phyloP scores from a whole-genome alignment of 1,139 yeast genomes.

The Debaryomyces udenii region DNA sequence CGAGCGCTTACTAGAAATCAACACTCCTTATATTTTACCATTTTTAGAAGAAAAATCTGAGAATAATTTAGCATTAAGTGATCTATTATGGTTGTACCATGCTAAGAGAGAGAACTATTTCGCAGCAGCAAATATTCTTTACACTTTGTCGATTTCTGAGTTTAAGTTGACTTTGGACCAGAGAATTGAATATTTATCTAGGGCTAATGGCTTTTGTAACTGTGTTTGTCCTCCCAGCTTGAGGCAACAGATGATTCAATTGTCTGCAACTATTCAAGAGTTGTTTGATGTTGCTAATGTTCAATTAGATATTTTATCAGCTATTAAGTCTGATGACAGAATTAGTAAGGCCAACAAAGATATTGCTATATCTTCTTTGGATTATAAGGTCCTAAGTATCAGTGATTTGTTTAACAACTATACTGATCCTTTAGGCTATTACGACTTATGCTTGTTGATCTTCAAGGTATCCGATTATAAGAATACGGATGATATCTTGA shows the following conservation, averaged over 20 bases:
- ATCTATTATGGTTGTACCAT: conserved; percentile 85
- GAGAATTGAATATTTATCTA: conserved; percentile 83
- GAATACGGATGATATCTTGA: conserved; percentile 69
- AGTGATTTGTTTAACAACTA: conserved; percentile 83
- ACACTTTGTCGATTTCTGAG: conserved; percentile 71
- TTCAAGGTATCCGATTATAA: conserved; percentile 84
- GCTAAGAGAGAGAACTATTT: conserved; percentile 80
- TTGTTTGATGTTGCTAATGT: conserved; percentile 84
- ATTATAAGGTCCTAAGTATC: conserved; percentile 66
- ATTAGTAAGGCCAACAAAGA: conserved; percentile 49
- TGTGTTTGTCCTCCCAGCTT: conserved; percentile 79
- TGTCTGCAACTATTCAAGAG: conserved; percentile 74
- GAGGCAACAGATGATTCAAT: conserved; percentile 73
- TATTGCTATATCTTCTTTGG: conserved; percentile 56
- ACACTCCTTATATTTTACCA: conserved; percentile 77
- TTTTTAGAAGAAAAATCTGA: conserved; percentile 76
- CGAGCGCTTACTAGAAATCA: conserved; percentile 74
- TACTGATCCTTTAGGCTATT: conserved; percentile 87
- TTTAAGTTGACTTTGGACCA: conserved; percentile 69
- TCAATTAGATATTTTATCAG: conserved; percentile 76
- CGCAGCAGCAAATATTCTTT: conserved; percentile 82
- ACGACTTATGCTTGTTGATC: conserved; percentile 75
- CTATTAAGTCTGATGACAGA: conserved; percentile 62
- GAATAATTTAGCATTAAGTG: conserved; percentile 71
- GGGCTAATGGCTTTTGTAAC: conserved; percentile 93